Evolutionary conservation across 177 flowering plant species (phyloP).

Genomic region (Tripterygium wilfordii): DNA sequence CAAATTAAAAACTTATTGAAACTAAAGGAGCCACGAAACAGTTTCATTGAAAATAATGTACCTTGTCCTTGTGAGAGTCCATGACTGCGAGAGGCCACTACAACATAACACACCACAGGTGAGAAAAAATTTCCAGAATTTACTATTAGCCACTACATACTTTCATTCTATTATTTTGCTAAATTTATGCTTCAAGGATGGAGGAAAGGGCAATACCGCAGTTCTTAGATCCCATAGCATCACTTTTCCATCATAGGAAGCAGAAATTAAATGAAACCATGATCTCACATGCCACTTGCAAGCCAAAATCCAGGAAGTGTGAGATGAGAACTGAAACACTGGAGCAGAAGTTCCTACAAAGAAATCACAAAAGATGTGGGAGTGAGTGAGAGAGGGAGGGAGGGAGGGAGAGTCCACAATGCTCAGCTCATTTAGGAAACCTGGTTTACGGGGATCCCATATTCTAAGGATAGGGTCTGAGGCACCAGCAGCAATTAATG

Average conservation of each 20-base stretch:
- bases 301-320: constrained; percentile 79
- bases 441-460: constrained; percentile 99
- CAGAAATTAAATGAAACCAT: constrained; percentile 72
- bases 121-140: too few relatives aligned
- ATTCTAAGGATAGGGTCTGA: constrained; percentile 78
- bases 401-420: constrained; percentile 5
- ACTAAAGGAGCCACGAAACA: neutral
- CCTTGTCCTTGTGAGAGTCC: constrained; percentile 85
- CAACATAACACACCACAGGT: constrained; percentile 17
- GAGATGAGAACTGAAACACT: constrained; percentile 71
- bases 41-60: constrained; percentile 10
- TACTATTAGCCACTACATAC: too few relatives aligned
- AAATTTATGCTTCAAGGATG: neutral
- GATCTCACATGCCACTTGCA: constrained; percentile 91
- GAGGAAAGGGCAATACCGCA: constrained; percentile 40
- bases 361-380: neutral
- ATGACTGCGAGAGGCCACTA: constrained; percentile 89
- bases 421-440: constrained; percentile 18
- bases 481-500: constrained; percentile 84
- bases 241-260: constrained; percentile 89
- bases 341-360: constrained; percentile 76
- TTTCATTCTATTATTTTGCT: neutral
- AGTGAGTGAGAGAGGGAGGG: neutral
- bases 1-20: constrained; percentile 51
- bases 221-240: constrained; percentile 98